Conservation (phyloP, 202 grass and related monocot species). For the Digitaria exilis region DNA sequence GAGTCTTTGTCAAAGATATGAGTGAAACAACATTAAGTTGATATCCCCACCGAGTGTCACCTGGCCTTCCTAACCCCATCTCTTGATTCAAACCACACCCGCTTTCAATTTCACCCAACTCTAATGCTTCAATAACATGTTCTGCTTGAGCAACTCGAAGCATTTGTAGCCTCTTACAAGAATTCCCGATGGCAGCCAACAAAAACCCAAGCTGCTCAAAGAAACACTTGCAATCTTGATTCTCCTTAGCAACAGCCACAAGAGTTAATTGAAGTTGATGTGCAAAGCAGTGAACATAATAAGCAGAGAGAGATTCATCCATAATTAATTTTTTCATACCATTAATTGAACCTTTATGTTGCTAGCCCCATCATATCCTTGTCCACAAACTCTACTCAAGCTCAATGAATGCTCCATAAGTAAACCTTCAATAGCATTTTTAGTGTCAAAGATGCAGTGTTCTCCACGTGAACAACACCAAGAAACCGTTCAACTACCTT, state of each 20-base stretch:
- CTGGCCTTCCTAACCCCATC: background rate
- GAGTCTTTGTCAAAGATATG: no score
- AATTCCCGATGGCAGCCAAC: background rate
- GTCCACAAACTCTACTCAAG: background rate
- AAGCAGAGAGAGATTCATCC: background rate
- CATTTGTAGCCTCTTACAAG: background rate
- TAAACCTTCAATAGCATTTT: background rate
- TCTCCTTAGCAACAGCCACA: background rate
- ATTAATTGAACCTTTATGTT: background rate
- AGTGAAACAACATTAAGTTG: no score
- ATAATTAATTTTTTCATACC: background rate
- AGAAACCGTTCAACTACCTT: background rate
- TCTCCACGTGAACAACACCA: background rate
- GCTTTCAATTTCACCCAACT: background rate
- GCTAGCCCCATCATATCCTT: constrained; percentile 10
- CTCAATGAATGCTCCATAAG: background rate
- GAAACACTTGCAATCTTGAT: background rate
- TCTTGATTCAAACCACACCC: background rate
- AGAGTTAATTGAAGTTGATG: background rate
- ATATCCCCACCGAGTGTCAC: no score
- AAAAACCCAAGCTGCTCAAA: background rate
- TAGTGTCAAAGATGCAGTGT: background rate
- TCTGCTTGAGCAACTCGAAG: background rate
- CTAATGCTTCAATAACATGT: background rate
- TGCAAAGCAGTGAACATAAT: constrained; percentile 1